Base-by-base conservation (phyloP, 352 stramenopile genomes). In the Thalassiosira hispida region DNA sequence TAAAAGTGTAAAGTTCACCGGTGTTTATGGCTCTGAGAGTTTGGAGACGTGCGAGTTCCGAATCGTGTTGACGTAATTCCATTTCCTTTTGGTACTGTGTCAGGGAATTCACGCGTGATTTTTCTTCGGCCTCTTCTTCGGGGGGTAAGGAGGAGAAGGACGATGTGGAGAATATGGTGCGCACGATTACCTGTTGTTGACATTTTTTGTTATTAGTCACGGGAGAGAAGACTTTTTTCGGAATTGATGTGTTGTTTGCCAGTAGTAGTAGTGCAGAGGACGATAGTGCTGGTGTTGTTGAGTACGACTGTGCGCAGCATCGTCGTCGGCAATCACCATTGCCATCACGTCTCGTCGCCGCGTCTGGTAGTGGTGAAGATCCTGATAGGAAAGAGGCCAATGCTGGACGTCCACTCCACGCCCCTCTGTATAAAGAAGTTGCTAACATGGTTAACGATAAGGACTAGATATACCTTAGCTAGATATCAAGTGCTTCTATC, bases 11-110 rank as follows among this genome's bases (percentile, higher is more conserved):
- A 3, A 91, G 35, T 73, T 94, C 89, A 29, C 89, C 89, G 11
- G 87, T 94, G 79, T 94, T 93, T 35, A 94, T 94, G 1, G 64
- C 83, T 25, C 83, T 63, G 5, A 92, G 64, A 22, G 78, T 87
- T 62, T 93, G 77, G 18, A 93, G 49, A 14, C 77, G 69, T 2
- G 86, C 72, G 51, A 93, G 73, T 72, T 94, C 73, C 27, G 79
- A 65, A 83, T 94, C 90, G 2, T 92, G 66, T 53, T 85, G 38
- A n/a, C 87, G 80, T 5, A 94, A 70, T 71, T 94, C 89, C 38
- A 86, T 72, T 56, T 94, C 87, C 53, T 89, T 90, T 64, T 90
- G 63, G 72, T 90, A 88, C 0, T 55, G 53, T 49, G 80, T 78
- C 3, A 93, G 74, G 20, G 70, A 61, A 11, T 38, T 62, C n/a